These are phyloP conservation scores for Pisolithus thermaeus DNA, from an alignment of 1,284 basidiomycete species.

Conservation along the genomic window DNA sequence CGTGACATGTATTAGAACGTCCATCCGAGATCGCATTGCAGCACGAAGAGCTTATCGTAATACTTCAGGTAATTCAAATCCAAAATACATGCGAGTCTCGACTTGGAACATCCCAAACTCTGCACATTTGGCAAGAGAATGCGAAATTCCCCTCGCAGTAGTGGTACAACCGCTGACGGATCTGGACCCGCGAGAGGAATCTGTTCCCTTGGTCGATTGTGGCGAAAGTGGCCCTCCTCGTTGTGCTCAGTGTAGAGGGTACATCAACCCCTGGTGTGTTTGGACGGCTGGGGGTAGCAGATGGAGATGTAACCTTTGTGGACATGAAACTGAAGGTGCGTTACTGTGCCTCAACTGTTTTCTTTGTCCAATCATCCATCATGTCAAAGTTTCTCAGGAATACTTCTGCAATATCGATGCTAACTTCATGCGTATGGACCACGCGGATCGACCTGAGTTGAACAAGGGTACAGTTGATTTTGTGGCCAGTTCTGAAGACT, in stretches of 20 bases:
- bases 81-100: slow-evolving; percentile 84
- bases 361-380: slow-evolving; percentile 3
- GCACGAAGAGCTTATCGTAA: not conserved
- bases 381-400: slow-evolving; percentile 61
- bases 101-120: slow-evolving; percentile 85
- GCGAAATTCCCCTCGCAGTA: slow-evolving; percentile 81
- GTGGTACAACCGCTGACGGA: slow-evolving; percentile 91
- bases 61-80: slow-evolving; percentile 63
- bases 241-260: slow-evolving; percentile 83
- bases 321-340: slow-evolving; percentile 75
- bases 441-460: slow-evolving; percentile 81
- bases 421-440: slow-evolving; percentile 79
- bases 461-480: slow-evolving; percentile 93
- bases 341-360: not conserved
- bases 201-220: slow-evolving; percentile 72
- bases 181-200: slow-evolving; percentile 74
- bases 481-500: slow-evolving; percentile 68
- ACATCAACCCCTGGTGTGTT: slow-evolving; percentile 93
- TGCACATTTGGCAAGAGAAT: slow-evolving; percentile 75
- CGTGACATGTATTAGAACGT: not conserved
- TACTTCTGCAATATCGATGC: slow-evolving; percentile 88
- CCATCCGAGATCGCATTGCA: not conserved
- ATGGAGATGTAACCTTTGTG: slow-evolving; percentile 94
- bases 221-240: slow-evolving; percentile 74
- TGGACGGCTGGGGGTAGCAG: slow-evolving; percentile 82